Conservation (phyloP, 805 yeast species). For the Saccharomycopsis sp. region DNA sequence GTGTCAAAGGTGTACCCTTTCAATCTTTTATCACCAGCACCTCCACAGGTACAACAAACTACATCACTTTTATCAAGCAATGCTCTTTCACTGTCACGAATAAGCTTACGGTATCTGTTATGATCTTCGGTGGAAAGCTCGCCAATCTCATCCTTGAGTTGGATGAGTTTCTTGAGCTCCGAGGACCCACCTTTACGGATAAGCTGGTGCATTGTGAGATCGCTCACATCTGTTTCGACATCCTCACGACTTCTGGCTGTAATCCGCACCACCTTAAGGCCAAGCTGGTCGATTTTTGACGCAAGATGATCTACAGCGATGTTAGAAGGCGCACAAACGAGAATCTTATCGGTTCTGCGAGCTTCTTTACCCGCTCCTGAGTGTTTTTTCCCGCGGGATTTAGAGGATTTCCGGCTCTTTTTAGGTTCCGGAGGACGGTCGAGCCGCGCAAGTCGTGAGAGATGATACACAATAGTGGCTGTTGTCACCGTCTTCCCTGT, state of each 20-base stretch:
- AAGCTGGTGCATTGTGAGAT: slow-evolving; percentile 49
- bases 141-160: slow-evolving; percentile 57
- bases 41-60: slow-evolving; percentile 86
- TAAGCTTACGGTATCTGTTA: slow-evolving; percentile 35
- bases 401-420: not conserved
- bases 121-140: slow-evolving; percentile 56
- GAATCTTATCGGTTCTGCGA: slow-evolving; percentile 34
- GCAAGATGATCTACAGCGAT: slow-evolving; percentile 93
- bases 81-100: slow-evolving; percentile 42
- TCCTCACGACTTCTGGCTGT: slow-evolving; percentile 77
- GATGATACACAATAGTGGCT: slow-evolving; percentile 77
- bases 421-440: not conserved
- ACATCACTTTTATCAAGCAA: slow-evolving; percentile 60
- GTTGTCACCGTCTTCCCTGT: slow-evolving; percentile 95
- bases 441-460: slow-evolving; percentile 30
- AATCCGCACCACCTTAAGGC: slow-evolving; percentile 71
- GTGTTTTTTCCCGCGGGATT: not conserved
- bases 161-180: slow-evolving; percentile 51
- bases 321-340: slow-evolving; percentile 94
- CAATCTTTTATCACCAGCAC: slow-evolving; percentile 77
- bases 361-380: not conserved
- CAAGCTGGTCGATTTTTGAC: slow-evolving; percentile 58
- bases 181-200: slow-evolving; percentile 45
- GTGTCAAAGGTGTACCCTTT: slow-evolving; percentile 54
- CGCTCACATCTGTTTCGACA: slow-evolving; percentile 56